Percentiles rank a stretch among this genome's conserved stretches.
These are phyloP conservation scores for Fomitopsis pinicola DNA, from an alignment of 1,284 basidiomycete genomes.

Conservation along the genomic window DNA sequence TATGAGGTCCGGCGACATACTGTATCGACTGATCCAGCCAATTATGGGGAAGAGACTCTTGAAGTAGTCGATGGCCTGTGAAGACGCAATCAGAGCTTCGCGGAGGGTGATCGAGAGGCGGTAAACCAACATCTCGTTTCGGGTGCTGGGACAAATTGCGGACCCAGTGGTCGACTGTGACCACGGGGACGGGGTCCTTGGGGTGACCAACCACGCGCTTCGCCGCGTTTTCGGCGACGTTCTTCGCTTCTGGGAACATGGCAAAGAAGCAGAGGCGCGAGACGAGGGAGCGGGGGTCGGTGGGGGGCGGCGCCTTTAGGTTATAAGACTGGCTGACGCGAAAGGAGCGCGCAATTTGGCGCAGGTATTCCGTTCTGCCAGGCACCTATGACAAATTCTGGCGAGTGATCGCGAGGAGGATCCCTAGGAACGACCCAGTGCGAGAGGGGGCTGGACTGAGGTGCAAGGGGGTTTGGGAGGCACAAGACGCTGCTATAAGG, in stretches of 20 bases:
- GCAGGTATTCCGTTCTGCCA: neutral
- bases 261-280: conserved; percentile 10
- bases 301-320: neutral
- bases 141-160: conserved; percentile 38
- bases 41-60: conserved; percentile 78
- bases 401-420: neutral
- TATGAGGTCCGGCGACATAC: conserved; percentile 36
- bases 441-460: neutral
- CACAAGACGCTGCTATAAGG: neutral
- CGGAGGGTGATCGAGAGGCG: conserved; percentile 7
- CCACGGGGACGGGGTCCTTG: conserved; percentile 51
- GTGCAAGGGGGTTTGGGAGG: neutral
- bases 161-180: conserved; percentile 54
- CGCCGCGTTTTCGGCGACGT: conserved; percentile 44
- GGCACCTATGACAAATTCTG: conserved; percentile 1
- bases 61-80: conserved; percentile 58
- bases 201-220: conserved; percentile 61
- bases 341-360: conserved; percentile 5
- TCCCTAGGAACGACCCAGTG: neutral
- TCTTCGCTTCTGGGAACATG: conserved; percentile 41
- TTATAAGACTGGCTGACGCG: neutral
- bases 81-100: conserved; percentile 6
- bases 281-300: neutral
- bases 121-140: conserved; percentile 39
- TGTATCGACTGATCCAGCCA: conserved; percentile 83